A percentile compares a stretch with the other conserved stretches of the same genome.
These are phyloP conservation scores for Fomitopsis pinicola DNA, from an alignment of 1,284 basidiomycete species.

Conservation along the genomic window DNA sequence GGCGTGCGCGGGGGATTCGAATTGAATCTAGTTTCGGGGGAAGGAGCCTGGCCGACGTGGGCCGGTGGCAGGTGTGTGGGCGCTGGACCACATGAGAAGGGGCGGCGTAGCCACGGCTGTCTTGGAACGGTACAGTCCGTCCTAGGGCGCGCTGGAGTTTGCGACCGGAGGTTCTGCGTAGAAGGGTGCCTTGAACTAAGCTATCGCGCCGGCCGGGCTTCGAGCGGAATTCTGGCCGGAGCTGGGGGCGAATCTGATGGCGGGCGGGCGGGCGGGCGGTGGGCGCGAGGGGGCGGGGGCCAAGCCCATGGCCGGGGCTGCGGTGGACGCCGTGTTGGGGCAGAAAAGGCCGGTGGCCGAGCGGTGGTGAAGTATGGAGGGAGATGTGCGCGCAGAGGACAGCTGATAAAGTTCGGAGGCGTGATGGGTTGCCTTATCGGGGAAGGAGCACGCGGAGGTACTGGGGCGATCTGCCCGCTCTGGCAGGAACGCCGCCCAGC, in stretches of 20 bases:
- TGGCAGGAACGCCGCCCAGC: neutral
- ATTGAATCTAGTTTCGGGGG: neutral
- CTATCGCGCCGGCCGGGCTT: constrained; percentile 6
- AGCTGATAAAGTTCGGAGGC: neutral
- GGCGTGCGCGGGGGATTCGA: neutral
- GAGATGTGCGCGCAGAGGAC: neutral
- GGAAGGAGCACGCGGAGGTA: constrained; percentile 3
- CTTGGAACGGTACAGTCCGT: neutral
- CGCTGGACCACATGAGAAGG: constrained; percentile 1
- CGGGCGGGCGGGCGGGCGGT: too few species aligned
- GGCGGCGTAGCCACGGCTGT: neutral
- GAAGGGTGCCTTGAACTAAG: constrained; percentile 5
- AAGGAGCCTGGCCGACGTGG: neutral
- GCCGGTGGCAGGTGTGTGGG: neutral
- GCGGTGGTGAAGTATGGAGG: neutral
- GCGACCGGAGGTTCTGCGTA: neutral
- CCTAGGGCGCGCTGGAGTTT: neutral
- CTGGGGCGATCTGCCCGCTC: constrained; percentile 6
- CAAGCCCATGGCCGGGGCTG: neutral
- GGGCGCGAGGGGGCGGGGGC: constrained; percentile 1
- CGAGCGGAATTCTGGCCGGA: constrained; percentile 2
- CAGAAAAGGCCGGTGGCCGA: neutral
- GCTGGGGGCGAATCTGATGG: neutral
- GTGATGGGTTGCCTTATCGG: neutral
- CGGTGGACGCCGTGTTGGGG: neutral